Percentiles rank a stretch among this genome's conserved stretches.
Evolutionary conservation across 2,329 filamentous ascomycete species (phyloP).

Genomic region (Pseudofabraea citricarpa): DNA sequence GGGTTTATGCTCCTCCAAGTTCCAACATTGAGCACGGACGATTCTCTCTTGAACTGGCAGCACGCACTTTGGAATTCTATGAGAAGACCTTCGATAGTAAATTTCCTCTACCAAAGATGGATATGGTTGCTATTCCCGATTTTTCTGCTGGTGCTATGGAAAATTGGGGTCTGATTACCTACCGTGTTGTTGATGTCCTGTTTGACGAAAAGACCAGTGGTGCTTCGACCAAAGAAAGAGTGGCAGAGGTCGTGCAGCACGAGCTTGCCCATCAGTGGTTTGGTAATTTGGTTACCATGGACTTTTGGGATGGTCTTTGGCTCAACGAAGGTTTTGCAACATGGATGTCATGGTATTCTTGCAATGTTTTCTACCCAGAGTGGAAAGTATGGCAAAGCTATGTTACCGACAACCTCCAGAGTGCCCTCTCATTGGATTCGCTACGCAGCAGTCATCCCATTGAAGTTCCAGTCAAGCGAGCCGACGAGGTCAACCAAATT

Average conservation of each 20-base stretch:
- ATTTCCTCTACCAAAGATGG: slow-evolving; percentile 90
- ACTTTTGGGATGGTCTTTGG: slow-evolving; percentile 98
- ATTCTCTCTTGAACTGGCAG: slow-evolving; percentile 86
- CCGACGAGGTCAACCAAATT: slow-evolving; percentile 96
- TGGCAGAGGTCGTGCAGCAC: slow-evolving; percentile 94
- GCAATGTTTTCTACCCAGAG: slow-evolving; percentile 92
- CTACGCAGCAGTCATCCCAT: slow-evolving; percentile 93
- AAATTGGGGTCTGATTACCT: slow-evolving; percentile 96
- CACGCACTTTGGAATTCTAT: slow-evolving; percentile 87
- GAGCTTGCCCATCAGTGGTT: slow-evolving; percentile 98
- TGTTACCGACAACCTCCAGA: slow-evolving; percentile 87
- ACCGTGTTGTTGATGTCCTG: slow-evolving; percentile 85
- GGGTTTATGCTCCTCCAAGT: slow-evolving; percentile 90
- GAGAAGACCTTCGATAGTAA: slow-evolving; percentile 88
- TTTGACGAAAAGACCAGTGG: slow-evolving; percentile 89
- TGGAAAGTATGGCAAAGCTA: slow-evolving; percentile 98
- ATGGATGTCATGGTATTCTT: slow-evolving; percentile 92
- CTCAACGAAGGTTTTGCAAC: slow-evolving; percentile 91
- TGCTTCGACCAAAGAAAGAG: slow-evolving; percentile 83
- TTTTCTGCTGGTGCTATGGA: slow-evolving; percentile 97
- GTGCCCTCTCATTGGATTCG: slow-evolving; percentile 82
- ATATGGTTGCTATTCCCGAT: slow-evolving; percentile 93
- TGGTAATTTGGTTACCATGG: slow-evolving; percentile 95
- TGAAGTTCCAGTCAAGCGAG: slow-evolving; percentile 91
- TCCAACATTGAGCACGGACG: slow-evolving; percentile 86